Evolutionary conservation across 768 basidiomycete genomes (phyloP), one percentile per base, ranked within the genome.

Genomic region (Pulveroboletus sp.): DNA sequence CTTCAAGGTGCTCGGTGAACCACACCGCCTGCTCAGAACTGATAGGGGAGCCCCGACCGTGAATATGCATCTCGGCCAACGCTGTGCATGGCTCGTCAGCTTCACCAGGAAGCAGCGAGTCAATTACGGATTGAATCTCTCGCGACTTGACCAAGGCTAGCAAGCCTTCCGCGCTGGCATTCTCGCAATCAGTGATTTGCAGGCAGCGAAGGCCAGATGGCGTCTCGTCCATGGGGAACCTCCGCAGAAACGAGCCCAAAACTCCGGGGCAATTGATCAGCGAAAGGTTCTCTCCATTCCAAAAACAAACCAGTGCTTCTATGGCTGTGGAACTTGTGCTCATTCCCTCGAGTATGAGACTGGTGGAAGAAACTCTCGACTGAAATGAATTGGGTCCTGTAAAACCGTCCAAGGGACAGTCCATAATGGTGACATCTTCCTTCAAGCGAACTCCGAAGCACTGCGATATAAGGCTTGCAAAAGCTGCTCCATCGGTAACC

Each of bases 231-330:
- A 26, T 46, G 10, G 38, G 52, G 31, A 44, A n/a, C 21, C 51
- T n/a, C 17, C 13, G 37, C 26, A 54, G 35, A 39, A 54, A 54
- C 18, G 36, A 37, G 31, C 30, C n/a, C 10, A 44, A 46, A 8
- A 54, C 4, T 9, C 44, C 43, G 26, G 36, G 44, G 32, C 53
- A 54, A 31, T 46, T 32, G 51, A 47, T 15, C 24, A 54, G 3
- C 2, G 53, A 46, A 2, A 54, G 36, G 17, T n/a, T 28, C 36
- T 54, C 53, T 15, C 53, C 53, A 9, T 54, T 47, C 52, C 53
- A 54, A n/a, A 41, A 27, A 28, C 53, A 38, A 9, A 47, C 31
- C 18, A 54, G 3, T 7, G 46, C 21, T 14, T 47, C 51, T 4
- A 47, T 41, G 3, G 39, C 44, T 14, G 44, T 6, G 18, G 39